Evolutionary conservation across 2,329 filamentous ascomycete species (phyloP), one percentile per base, ranked within the genome.

Genomic region (Xylariomycetidae sp.): DNA sequence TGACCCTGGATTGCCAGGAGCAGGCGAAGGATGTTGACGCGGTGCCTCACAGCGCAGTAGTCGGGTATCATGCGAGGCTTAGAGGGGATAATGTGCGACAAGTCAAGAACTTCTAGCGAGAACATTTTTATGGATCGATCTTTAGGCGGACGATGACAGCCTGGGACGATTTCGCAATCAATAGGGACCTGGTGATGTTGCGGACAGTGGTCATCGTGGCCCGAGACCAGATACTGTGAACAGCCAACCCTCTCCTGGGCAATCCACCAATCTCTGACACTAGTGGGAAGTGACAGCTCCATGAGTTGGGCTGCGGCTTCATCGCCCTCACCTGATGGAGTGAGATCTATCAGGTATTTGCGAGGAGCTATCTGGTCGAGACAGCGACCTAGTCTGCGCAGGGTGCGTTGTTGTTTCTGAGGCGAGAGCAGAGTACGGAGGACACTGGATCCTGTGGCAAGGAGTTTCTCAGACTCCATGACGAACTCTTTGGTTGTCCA

Each of bases 41-140:
- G 64, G 49, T 86, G 82, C 3, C 82, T 73, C 6, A 77, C 59
- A 2, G 71, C 69, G 29, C 78, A 83, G 51, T 86, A 86, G 42
- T 83, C 80, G 1, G 61, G 57, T 11, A 74, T 63, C 0, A 49
- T 38, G 16, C 63, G 62, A 22, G 40, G 25, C 11, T 15, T 9
- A 5, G 44, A 30, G 7, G 23, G 36, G 16, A 30, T 12, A 4
- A 53, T 34, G 14, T 50, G 31, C 9, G 16, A 36, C 7, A 51
- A 23, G 15, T 40, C 41, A 50, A n/a, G n/a, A n/a, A n/a, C n/a
- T n/a, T n/a, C n/a, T n/a, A n/a, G n/a, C n/a, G n/a, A n/a, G n/a
- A n/a, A n/a, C n/a, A n/a, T n/a, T 8, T 23, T 23, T 23, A 8
- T 23, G 20, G 20, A 1, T 30, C 13, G 9, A 15, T 16, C 17